phyloP scores from a whole-genome alignment of 2,329 filamentous ascomycete genomes.

The Arachnopeziza araneosa region DNA sequence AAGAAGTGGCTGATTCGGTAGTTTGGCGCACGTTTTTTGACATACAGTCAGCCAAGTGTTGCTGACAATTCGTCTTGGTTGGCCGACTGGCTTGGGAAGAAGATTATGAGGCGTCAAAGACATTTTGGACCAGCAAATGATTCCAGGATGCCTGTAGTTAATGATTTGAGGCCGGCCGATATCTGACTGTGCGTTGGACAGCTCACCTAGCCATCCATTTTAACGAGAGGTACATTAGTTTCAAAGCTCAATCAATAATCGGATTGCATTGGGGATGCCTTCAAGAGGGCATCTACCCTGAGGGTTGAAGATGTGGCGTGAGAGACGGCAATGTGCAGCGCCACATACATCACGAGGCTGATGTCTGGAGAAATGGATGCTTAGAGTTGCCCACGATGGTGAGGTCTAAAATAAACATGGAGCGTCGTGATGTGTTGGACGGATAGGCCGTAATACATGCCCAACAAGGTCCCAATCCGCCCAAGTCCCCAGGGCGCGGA shows the following conservation, averaged over 20 bases:
- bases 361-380: neutral
- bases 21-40: neutral
- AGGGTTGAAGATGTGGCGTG: too few species aligned
- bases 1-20: neutral
- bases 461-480: neutral
- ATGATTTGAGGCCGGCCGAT: neutral
- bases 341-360: neutral
- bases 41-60: neutral
- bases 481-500: neutral
- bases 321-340: neutral
- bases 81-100: neutral
- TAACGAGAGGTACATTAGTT: neutral
- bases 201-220: neutral
- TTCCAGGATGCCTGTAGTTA: neutral
- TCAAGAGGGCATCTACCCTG: neutral
- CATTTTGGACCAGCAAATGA: neutral
- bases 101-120: neutral
- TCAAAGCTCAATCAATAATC: neutral
- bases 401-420: neutral
- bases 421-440: neutral
- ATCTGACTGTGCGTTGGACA: neutral
- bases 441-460: neutral
- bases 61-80: neutral
- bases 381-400: neutral
- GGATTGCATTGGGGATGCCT: neutral